Evolutionary conservation across 495 filamentous ascomycete genomes (phyloP).

Genomic region (Penicillium maclennaniae): DNA sequence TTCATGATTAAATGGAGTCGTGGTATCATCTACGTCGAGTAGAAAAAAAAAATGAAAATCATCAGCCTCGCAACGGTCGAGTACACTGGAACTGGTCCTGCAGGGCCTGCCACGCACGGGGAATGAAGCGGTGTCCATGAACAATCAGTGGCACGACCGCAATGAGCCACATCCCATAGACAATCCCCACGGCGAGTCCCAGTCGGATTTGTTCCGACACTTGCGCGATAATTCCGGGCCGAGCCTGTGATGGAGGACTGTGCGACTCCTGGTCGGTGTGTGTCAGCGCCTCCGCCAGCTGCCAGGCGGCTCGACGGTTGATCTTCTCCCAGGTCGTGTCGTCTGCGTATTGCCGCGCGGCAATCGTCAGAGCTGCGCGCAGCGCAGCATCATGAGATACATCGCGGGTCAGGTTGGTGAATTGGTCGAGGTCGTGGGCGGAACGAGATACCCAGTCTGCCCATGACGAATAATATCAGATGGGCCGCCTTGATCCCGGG

Average conservation of each 20-base stretch:
- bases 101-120: constrained; percentile 21
- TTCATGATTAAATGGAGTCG: background rate
- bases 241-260: background rate
- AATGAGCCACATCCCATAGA: constrained; percentile 35
- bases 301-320: constrained; percentile 56
- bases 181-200: constrained; percentile 24
- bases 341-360: constrained; percentile 48
- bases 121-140: constrained; percentile 30
- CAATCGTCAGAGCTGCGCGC: constrained; percentile 33
- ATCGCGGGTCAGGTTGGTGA: constrained; percentile 42
- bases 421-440: constrained; percentile 48
- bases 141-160: constrained; percentile 35
- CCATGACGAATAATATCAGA: constrained; percentile 56
- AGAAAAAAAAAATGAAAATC: background rate
- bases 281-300: constrained; percentile 50
- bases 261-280: constrained; percentile 25
- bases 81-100: constrained; percentile 15
- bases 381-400: constrained; percentile 36
- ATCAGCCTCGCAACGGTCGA: constrained; percentile 10
- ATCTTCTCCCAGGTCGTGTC: constrained; percentile 63
- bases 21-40: background rate
- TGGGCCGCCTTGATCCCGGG: constrained; percentile 60
- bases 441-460: constrained; percentile 53
- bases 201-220: constrained; percentile 24
- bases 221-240: constrained; percentile 13